Evolutionary conservation across 805 yeast genomes (phyloP), one percentile per base, ranked within the genome.

Genomic region (Maudiozyma barnettii): DNA sequence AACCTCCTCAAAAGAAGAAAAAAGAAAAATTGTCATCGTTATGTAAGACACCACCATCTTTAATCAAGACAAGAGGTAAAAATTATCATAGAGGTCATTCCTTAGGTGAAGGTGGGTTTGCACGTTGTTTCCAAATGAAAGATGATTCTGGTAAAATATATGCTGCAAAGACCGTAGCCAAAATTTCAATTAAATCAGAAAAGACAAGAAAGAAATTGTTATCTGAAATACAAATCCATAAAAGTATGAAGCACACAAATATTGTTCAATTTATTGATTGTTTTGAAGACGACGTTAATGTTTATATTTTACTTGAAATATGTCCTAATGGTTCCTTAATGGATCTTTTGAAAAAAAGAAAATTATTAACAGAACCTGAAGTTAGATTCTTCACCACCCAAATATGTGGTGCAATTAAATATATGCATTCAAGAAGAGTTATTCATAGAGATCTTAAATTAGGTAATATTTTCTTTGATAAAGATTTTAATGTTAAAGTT

Each of bases 161-260:
- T 66, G 99, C 99, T 18, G 99, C 99, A 30, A 93, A 93, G 63
- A 95, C 99, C 0, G 95, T 93, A 35, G 99, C 99, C 46, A 93
- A 93, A 67, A 90, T 90, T 0, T 89, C 97, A 10, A 83, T 93
- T 55, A 85, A 83, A 55, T 82, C 84, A 51, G 95, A 86, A 58
- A 91, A 91, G 73, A 90, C 98, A 12, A 81, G 86, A 57, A 68
- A 69, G 18, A 83, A 86, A 68, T 77, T 93, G 50, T 72, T 93
- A 54, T 87, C 95, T 44, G 99, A 93, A 65, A 93, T 93, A 64
- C 90, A 89, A 63, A 89, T 93, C 57, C 99, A 93, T 68, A 87
- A 90, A 63, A 79, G 85, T 49, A 81, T 93, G 80, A 72, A 77
- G 43, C 98, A 93, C 66, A 78, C 90, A 39, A 89, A 90, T 64